Percentiles rank a stretch among this genome's conserved stretches.
Evolutionary conservation across 495 filamentous ascomycete species (phyloP).

Genomic region (Daldinia loculata): DNA sequence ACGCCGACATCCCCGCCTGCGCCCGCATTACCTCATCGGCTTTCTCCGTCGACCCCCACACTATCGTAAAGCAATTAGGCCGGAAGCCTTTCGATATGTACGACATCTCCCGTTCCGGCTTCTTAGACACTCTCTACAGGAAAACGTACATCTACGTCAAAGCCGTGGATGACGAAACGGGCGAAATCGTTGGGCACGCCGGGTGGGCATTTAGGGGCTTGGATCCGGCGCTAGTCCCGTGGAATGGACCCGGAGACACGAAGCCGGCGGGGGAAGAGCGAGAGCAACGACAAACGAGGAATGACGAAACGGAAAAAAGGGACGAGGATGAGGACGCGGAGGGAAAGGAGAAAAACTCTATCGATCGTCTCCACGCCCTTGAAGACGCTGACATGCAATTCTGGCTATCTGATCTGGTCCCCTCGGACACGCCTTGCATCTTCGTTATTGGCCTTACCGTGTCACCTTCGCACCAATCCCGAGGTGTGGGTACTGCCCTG

Average conservation of each 20-base stretch:
- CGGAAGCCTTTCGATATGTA: slow-evolving; percentile 30
- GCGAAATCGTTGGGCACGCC: slow-evolving; percentile 30
- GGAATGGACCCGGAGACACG: slow-evolving; percentile 10
- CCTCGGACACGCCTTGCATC: slow-evolving; percentile 36
- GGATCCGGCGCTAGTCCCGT: slow-evolving; percentile 21
- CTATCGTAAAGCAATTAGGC: slow-evolving; percentile 32
- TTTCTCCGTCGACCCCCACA: slow-evolving; percentile 32
- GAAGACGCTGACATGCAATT: slow-evolving; percentile 35
- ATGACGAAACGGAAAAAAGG: background rate
- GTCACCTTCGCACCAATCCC: slow-evolving; percentile 38
- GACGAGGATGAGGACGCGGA: slow-evolving; percentile 7
- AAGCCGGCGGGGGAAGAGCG: slow-evolving; percentile 4
- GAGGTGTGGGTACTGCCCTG: slow-evolving; percentile 54
- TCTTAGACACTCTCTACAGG: slow-evolving; percentile 24
- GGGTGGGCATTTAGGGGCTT: slow-evolving; percentile 35
- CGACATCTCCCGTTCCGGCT: slow-evolving; percentile 8
- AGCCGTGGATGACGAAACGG: slow-evolving; percentile 34
- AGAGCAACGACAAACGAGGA: background rate
- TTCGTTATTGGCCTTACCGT: slow-evolving; percentile 40
- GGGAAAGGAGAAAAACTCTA: slow-evolving; percentile 9
- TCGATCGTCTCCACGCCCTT: slow-evolving; percentile 41
- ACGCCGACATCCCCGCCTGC: slow-evolving; percentile 19
- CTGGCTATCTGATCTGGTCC: slow-evolving; percentile 40
- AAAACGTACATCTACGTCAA: slow-evolving; percentile 34
- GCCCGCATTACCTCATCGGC: slow-evolving; percentile 21